Evolutionary conservation across 306 rosid species (phyloP), one percentile per base, ranked within the genome.

Genomic region (Senna tora): DNA sequence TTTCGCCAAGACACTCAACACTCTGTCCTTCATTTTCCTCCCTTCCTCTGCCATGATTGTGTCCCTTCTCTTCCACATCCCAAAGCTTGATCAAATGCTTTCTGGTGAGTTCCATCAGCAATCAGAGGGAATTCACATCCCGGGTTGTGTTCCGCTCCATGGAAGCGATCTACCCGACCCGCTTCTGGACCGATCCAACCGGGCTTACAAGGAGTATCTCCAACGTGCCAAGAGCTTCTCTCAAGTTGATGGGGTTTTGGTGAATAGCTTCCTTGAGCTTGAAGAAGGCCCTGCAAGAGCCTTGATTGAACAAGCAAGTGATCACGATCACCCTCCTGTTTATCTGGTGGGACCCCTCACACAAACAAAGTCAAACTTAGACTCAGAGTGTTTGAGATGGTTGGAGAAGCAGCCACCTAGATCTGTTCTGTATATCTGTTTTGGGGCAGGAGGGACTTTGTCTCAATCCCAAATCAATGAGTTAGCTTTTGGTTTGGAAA

Each of bases 321-420:
- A 25, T 25, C 1, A 25, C 30, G 2, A 60, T 14, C 21, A 64
- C 32, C 74, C 77, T n/a, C 53, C 58, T 16, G 69, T 80, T 28
- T 65, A 75, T 43, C 70, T 71, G 51, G 61, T 83, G 12, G 87
- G 87, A 33, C 87, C 84, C 9, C 58, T 79, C 45, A 43, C 73
- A 5, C 64, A 56, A 56, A 60, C 1, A 3, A 3, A 25, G 30
- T 25, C 30, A 25, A 25, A 25, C 30, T 1, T 25, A 25, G 30
- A 6, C 9, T 7, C 9, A 7, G 0, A 19, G 5, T 36, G 57
- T 51, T 0, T 51, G 13, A 51, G 21, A 22, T 51, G 57, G 57
- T 51, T 51, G 28, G 57, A 51, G 12, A 51, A 51, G n/a, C 57
- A 51, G 4, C 30, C 57, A 17, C 9, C 28, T 6, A 19, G 12